Percentiles rank a stretch among this genome's conserved stretches.
These are phyloP conservation scores for Alternaria atra DNA, from an alignment of 2,329 filamentous ascomycete genomes.

Conservation along the genomic window DNA sequence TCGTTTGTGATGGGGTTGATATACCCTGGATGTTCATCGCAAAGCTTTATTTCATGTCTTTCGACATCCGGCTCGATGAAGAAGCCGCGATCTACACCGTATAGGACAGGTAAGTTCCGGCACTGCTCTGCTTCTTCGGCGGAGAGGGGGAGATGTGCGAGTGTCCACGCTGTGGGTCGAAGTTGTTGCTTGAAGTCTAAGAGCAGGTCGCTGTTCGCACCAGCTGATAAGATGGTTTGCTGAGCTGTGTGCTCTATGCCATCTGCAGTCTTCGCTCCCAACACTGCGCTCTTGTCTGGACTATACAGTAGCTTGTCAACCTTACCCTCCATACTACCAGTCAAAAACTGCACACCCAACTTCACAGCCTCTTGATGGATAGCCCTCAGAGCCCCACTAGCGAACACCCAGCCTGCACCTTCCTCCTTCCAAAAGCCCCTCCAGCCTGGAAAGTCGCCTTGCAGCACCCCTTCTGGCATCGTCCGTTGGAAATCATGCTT, in stretches of 20 bases:
- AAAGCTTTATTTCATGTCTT: constrained; percentile 58
- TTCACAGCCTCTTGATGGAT: constrained; percentile 56
- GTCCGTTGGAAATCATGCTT: constrained; percentile 59
- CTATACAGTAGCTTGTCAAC: constrained; percentile 51
- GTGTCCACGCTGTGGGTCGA: constrained; percentile 64
- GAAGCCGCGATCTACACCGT: constrained; percentile 60
- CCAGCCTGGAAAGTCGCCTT: constrained; percentile 61
- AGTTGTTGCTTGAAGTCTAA: constrained; percentile 63
- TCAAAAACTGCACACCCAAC: constrained; percentile 60
- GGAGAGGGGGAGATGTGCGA: constrained; percentile 62
- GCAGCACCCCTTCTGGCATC: constrained; percentile 63
- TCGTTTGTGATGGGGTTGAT: constrained; percentile 54
- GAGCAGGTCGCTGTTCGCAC: constrained; percentile 58
- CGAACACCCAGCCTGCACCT: constrained; percentile 64
- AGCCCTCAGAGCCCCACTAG: constrained; percentile 59
- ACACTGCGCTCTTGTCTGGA: constrained; percentile 43
- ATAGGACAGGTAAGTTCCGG: constrained; percentile 60
- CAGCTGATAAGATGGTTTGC: constrained; percentile 59
- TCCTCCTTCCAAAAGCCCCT: constrained; percentile 58
- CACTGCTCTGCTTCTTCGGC: constrained; percentile 57
- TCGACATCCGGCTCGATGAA: constrained; percentile 61
- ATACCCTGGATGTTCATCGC: constrained; percentile 67
- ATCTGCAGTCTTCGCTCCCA: constrained; percentile 57
- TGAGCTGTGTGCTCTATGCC: constrained; percentile 54
- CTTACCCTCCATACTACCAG: constrained; percentile 51